Conservation (phyloP, 441 rosid genomes). For the Syzygium syzygioides region DNA sequence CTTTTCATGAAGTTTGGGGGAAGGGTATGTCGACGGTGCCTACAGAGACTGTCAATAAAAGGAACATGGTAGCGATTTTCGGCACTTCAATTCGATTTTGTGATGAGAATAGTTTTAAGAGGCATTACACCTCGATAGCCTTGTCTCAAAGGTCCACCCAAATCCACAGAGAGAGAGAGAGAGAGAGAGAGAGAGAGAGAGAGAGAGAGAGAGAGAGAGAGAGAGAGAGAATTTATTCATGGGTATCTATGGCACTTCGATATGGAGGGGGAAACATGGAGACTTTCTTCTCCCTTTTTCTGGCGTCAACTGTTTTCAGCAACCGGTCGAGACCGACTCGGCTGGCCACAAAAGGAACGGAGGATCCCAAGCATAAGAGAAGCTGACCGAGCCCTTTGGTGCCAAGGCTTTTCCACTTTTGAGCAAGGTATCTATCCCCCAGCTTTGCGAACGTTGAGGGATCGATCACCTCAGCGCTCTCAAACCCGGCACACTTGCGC, state of each 20-base stretch:
- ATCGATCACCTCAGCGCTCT: constrained; percentile 14
- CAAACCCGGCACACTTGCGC: constrained; percentile 20
- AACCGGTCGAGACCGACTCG: not conserved
- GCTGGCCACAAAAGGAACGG: not conserved
- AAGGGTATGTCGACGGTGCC: not conserved
- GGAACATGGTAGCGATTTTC: not conserved
- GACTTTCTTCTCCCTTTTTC: not conserved
- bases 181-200: not conserved
- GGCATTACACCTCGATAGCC: not conserved
- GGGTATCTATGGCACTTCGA: not conserved
- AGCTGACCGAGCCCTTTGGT: not conserved
- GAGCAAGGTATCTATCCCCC: constrained; percentile 18
- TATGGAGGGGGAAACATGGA: not conserved
- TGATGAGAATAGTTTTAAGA: not conserved
- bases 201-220: not conserved
- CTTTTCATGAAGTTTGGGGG: not conserved
- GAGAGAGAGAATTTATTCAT: not conserved
- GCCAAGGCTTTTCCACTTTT: constrained; percentile 18
- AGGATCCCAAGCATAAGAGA: constrained; percentile 27
- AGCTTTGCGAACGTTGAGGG: constrained; percentile 9
- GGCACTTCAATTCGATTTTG: not conserved
- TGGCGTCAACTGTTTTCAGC: not conserved
- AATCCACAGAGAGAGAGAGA: not conserved
- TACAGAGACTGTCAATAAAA: not conserved
- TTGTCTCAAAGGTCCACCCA: not conserved